Conservation (phyloP, 108 stramenopile genomes). For the Cyclotella sp. region DNA sequence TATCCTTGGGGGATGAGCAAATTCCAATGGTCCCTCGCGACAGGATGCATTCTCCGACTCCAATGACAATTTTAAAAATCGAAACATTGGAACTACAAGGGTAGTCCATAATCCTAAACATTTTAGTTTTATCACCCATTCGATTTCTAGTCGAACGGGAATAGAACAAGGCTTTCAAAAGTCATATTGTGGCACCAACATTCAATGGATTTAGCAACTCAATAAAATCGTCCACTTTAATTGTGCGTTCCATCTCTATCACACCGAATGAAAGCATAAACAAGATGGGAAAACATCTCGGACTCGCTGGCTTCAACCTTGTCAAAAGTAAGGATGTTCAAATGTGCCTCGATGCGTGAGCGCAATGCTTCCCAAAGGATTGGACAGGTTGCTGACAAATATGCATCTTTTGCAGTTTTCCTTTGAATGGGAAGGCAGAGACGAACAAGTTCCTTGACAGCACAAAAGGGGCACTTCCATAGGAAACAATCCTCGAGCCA, state of each 20-base stretch:
- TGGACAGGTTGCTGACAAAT: not conserved
- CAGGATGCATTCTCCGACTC: too few species aligned
- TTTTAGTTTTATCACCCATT: too few species aligned
- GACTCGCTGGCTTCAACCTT: not conserved
- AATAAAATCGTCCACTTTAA: too few species aligned
- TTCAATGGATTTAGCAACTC: too few species aligned
- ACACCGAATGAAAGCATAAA: not conserved
- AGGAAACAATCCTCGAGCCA: not conserved
- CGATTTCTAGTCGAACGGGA: too few species aligned
- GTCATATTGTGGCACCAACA: too few species aligned
- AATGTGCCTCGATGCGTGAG: not conserved
- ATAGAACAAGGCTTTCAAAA: too few species aligned
- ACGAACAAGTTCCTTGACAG: not conserved
- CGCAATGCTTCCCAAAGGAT: not conserved
- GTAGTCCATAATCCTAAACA: too few species aligned
- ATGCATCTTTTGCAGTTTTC: not conserved
- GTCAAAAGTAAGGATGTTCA: constrained; percentile 3
- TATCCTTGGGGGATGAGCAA: too few species aligned
- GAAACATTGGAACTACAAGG: too few species aligned
- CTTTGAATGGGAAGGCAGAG: constrained; percentile 5
- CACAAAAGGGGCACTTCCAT: not conserved
- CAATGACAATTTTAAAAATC: too few species aligned
- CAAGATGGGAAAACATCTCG: constrained; percentile 9
- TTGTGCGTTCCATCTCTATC: not conserved
- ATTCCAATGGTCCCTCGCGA: too few species aligned